These are phyloP conservation scores for Nevesoporus exiguus DNA, from an alignment of 768 basidiomycete species.

Conservation along the genomic window DNA sequence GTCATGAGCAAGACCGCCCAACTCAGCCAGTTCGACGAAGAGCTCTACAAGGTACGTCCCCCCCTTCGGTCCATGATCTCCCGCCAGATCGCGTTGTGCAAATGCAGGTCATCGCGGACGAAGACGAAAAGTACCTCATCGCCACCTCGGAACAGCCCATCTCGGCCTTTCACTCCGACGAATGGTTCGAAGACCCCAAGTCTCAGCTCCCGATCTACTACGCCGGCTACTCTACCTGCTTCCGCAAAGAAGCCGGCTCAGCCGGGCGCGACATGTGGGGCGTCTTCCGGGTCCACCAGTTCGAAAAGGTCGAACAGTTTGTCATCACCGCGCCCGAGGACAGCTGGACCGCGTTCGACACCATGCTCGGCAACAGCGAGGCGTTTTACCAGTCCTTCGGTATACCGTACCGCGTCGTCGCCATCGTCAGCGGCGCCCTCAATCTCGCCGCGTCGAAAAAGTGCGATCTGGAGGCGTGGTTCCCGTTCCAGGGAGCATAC, in stretches of 20 bases:
- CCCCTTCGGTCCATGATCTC: neutral
- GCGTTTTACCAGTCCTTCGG: conserved; percentile 96
- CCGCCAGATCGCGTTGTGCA: neutral
- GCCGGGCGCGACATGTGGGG: conserved; percentile 99
- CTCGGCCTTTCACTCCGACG: conserved; percentile 91
- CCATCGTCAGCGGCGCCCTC: conserved; percentile 93
- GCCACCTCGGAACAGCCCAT: conserved; percentile 99
- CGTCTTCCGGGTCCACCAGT: conserved; percentile 99
- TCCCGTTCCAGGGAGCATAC: conserved; percentile 94
- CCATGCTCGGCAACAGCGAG: conserved; percentile 86
- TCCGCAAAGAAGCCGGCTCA: conserved; percentile 98
- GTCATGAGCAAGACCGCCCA: conserved; percentile 98
- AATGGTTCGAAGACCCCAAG: conserved; percentile 95
- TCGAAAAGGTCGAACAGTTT: conserved; percentile 98
- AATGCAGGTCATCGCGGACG: conserved; percentile 72
- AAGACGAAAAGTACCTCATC: conserved; percentile 98
- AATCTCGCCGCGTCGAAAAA: conserved; percentile 98
- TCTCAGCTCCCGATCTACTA: conserved; percentile 90
- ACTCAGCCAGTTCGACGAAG: conserved; percentile 97
- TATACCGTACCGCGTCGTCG: conserved; percentile 87
- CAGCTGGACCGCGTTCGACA: conserved; percentile 91
- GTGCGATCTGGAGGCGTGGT: conserved; percentile 98
- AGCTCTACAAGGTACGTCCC: conserved; percentile 81
- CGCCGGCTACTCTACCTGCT: conserved; percentile 90
- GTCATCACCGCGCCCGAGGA: conserved; percentile 91